Base-by-base conservation (phyloP, 805 yeast species). In the Sungouiella blattae region DNA sequence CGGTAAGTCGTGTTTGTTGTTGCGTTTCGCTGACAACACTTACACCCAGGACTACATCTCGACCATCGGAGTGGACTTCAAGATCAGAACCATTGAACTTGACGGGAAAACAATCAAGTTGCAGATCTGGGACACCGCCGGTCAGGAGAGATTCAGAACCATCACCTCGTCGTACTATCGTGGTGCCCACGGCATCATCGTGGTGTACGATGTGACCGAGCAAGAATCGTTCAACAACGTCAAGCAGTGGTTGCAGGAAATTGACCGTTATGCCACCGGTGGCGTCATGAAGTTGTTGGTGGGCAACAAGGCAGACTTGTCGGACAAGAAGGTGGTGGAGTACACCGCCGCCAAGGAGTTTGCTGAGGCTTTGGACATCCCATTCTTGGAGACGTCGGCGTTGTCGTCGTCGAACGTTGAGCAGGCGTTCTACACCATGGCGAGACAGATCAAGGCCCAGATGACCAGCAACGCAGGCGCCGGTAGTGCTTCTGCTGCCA, bases 111-210 rank as follows among this genome's bases (percentile, higher is more conserved):
- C 95, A 36, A 93, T 93, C 60, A 93, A 93, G 69, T 77, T 93
- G 58, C 98, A 93, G 70, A 91, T 93, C 58, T 93, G 98, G 98
- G 98, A 93, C 61, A 93, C 98, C 37, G 98, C 98, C 9, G 98
- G 98, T 30, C 98, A 93, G 71, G 98, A 93, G 65, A 75, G 98
- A 53, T 93, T 93, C 71, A 82, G 98, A 68, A 93, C 98, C 33
- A 91, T 91, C 67, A 93, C 98, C 9, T 86, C 96, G 11, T 87
- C 96, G 11, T 91, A 91, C 70, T 91, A 91, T 73, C 83, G 98
- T 63, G 98, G 98, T 38, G 96, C 98, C 9, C 98, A 91, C 60
- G 98, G 98, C 43, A 93, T 91, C 62, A 93, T 91, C 54, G 91
- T 91, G 52, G 98, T 91, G 35, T 91, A 93, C 63, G 98, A 91